Evolutionary conservation across 2,329 filamentous ascomycete species (phyloP), one percentile per base, ranked within the genome.

Genomic region (Colletotrichum sublineola): DNA sequence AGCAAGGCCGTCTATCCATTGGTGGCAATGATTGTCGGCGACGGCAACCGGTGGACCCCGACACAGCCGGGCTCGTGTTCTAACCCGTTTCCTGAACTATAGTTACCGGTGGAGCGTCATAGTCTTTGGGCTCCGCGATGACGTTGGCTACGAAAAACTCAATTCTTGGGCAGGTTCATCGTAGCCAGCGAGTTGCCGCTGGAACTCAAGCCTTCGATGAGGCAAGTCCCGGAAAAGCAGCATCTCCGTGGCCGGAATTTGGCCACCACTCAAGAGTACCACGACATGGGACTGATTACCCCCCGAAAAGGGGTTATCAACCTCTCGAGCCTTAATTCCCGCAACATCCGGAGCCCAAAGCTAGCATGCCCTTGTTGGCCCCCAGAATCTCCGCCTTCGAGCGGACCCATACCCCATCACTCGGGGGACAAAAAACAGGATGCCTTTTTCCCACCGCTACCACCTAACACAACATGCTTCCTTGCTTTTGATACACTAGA

Each of bases 21-120:
- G n/a, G 46, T 0, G 60, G 55, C 56, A 69, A 65, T 65, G 69
- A 69, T 53, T 67, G 69, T 69, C 66, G 48, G 40, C 48, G n/a
- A 38, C 14, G 60, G 50, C 55, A 60, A 69, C 69, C 69, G 50
- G 60, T 65, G 66, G 66, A 60, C 11, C 31, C 24, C 33, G 38
- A 24, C 24, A 18, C 18, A 56, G 60, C 60, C 57, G 46, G 40
- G 29, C 69, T 72, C 69, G 66, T 64, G 60, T 72, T 65, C 42
- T 12, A n/a, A 20, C 69, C 33, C 24, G 20, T 9, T 29, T 56
- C 60, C 46, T 58, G 12, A 44, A 29, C 55, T 24, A 55, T 24
- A 55, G 50, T 44, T 9, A 12, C 14, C 15, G 24, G 60, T 40
- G 38, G 33, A 12, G 36, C 48, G 62, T 64, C 62, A 55, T 55